Conservation (phyloP, 1,284 basidiomycete genomes). For the Stygiomarasmius scandens region DNA sequence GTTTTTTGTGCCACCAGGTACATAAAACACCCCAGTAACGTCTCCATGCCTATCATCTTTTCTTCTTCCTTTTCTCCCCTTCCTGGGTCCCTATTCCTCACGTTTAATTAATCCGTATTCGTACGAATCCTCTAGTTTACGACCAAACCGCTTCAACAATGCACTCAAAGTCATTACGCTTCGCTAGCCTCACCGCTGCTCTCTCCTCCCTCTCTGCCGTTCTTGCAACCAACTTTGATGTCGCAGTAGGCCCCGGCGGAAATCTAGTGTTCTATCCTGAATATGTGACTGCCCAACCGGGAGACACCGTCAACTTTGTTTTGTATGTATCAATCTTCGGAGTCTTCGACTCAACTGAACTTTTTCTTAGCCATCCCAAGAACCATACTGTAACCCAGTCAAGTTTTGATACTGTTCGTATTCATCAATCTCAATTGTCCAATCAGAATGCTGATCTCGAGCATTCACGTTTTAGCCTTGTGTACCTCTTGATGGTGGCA, state of each 20-base stretch:
- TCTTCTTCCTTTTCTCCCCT: no score
- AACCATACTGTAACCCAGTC: slow-evolving; percentile 58
- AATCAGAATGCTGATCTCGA: slow-evolving; percentile 37
- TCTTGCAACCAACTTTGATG: slow-evolving; percentile 15
- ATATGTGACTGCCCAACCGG: slow-evolving; percentile 13
- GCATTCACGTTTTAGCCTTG: slow-evolving; percentile 39
- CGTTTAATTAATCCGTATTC: no score
- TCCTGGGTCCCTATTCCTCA: no score
- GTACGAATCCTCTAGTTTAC: no score
- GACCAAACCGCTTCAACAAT: no score
- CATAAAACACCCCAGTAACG: no score
- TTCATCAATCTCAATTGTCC: not conserved
- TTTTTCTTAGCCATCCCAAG: slow-evolving; percentile 32
- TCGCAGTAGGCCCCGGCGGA: slow-evolving; percentile 14
- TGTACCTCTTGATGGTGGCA: slow-evolving; percentile 42
- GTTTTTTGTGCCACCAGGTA: no score
- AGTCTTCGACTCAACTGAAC: not conserved
- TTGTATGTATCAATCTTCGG: slow-evolving; percentile 13
- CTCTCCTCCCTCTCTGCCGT: not conserved
- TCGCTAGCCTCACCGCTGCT: no score
- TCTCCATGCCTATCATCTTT: no score
- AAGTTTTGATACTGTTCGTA: slow-evolving; percentile 15
- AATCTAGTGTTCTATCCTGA: slow-evolving; percentile 16
- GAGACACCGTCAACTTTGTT: slow-evolving; percentile 17
- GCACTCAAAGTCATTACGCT: no score